Evolutionary conservation across 148 eudicot species (phyloP).

Genomic region (Chenopodium suecicum): DNA sequence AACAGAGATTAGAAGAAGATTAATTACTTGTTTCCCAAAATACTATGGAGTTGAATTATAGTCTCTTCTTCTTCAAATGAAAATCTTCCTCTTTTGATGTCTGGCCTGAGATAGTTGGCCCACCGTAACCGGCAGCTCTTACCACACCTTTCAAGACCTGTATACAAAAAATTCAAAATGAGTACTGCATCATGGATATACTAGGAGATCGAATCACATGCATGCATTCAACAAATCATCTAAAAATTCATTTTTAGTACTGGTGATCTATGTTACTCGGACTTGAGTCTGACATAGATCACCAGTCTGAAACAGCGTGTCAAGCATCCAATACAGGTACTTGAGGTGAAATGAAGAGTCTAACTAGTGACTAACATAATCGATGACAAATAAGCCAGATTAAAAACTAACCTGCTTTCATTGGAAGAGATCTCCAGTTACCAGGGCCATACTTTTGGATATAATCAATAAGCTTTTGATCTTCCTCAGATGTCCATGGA

Average conservation of each 20-base stretch:
- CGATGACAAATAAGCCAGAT: slow-evolving; percentile 21
- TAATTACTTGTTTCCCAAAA: neutral
- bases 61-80: neutral
- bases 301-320: neutral
- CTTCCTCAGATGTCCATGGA: neutral
- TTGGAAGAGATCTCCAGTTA: neutral
- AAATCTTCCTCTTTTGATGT: neutral
- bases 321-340: neutral
- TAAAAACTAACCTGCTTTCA: neutral
- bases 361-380: slow-evolving; percentile 31
- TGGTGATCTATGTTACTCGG: neutral
- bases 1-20: neutral
- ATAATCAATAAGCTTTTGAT: neutral
- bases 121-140: neutral
- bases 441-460: neutral
- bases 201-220: neutral
- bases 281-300: too few species aligned
- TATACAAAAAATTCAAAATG: too few species aligned
- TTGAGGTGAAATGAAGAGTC: slow-evolving; percentile 30
- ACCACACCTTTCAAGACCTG: neutral
- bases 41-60: neutral
- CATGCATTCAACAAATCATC: neutral
- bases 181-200: neutral
- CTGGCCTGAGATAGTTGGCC: neutral
- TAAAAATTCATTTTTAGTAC: neutral